These are phyloP conservation scores for Calonectria hongkongensis DNA, from an alignment of 2,329 filamentous ascomycete species.

Conservation along the genomic window DNA sequence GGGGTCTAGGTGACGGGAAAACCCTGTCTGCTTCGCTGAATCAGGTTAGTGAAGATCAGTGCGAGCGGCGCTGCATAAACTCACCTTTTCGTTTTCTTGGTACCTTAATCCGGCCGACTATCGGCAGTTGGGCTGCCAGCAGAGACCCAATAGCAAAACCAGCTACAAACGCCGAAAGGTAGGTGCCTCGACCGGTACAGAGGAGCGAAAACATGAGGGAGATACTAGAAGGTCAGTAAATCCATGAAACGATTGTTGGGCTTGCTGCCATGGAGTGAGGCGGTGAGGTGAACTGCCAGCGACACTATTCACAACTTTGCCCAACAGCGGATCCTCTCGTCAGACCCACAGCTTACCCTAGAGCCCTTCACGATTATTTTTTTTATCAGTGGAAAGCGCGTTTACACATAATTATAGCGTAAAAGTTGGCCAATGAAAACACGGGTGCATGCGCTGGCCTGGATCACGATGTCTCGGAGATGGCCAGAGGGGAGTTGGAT, in stretches of 20 bases:
- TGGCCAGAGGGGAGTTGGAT: neutral
- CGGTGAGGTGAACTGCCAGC: slow-evolving; percentile 11
- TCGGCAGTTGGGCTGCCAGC: slow-evolving; percentile 8
- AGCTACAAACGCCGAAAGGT: slow-evolving; percentile 23
- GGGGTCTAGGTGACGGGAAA: slow-evolving; percentile 16
- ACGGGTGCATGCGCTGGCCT: neutral
- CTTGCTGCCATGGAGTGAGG: slow-evolving; percentile 11
- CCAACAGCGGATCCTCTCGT: slow-evolving; percentile 3
- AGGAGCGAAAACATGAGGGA: slow-evolving; percentile 16
- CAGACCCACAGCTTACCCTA: slow-evolving; percentile 24
- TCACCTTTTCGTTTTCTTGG: neutral
- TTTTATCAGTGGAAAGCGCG: slow-evolving; percentile 21
- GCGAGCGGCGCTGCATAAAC: neutral
- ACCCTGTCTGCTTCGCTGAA: neutral
- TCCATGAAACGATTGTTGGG: slow-evolving; percentile 1
- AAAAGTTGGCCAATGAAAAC: slow-evolving; percentile 4
- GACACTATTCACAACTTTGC: slow-evolving; percentile 27
- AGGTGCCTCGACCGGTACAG: slow-evolving; percentile 22
- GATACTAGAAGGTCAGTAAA: neutral
- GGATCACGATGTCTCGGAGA: neutral
- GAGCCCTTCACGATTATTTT: neutral
- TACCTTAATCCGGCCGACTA: neutral
- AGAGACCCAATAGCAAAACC: slow-evolving; percentile 15
- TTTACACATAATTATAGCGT: slow-evolving; percentile 22
- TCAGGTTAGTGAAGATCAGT: neutral